phyloP scores from a whole-genome alignment of 2,329 filamentous ascomycete species.

The Fusarium globosum region DNA sequence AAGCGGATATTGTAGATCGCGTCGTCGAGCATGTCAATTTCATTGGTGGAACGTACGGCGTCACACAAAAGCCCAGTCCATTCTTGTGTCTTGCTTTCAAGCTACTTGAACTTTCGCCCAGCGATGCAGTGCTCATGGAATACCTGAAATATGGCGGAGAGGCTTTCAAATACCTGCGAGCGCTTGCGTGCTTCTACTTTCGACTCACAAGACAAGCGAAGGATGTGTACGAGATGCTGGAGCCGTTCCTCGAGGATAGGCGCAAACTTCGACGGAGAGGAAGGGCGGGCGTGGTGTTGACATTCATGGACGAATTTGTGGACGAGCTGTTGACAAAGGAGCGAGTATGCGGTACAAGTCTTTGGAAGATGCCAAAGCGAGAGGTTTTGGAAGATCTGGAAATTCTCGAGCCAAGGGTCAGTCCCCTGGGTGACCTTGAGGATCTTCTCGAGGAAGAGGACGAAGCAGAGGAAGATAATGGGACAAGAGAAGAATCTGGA shows the following conservation, averaged over 20 bases:
- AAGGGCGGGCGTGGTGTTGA: conserved; percentile 79
- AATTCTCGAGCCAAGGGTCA: conserved; percentile 84
- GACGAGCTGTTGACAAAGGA: conserved; percentile 92
- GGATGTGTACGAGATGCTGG: conserved; percentile 82
- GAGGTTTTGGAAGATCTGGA: conserved; percentile 90
- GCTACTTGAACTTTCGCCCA: conserved; percentile 86
- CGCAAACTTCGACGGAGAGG: conserved; percentile 84
- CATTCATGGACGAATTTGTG: conserved; percentile 90
- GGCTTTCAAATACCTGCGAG: conserved; percentile 87
- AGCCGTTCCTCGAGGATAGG: conserved; percentile 84
- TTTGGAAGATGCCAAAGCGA: conserved; percentile 90
- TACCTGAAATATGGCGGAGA: conserved; percentile 83
- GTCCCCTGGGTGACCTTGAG: conserved; percentile 83
- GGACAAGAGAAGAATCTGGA: conserved; percentile 55
- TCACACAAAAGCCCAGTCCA: conserved; percentile 85
- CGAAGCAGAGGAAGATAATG: conserved; percentile 52
- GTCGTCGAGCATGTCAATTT: conserved; percentile 84
- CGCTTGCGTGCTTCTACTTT: conserved; percentile 93
- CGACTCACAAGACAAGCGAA: conserved; percentile 84
- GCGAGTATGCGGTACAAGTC: conserved; percentile 87
- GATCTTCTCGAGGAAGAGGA: conserved; percentile 73
- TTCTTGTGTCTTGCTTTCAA: conserved; percentile 97
- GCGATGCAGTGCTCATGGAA: conserved; percentile 79
- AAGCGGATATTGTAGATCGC: conserved; percentile 84
- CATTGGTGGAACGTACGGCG: conserved; percentile 89